phyloP scores from a whole-genome alignment of 805 yeast species.

The Yarrowia deformans region DNA sequence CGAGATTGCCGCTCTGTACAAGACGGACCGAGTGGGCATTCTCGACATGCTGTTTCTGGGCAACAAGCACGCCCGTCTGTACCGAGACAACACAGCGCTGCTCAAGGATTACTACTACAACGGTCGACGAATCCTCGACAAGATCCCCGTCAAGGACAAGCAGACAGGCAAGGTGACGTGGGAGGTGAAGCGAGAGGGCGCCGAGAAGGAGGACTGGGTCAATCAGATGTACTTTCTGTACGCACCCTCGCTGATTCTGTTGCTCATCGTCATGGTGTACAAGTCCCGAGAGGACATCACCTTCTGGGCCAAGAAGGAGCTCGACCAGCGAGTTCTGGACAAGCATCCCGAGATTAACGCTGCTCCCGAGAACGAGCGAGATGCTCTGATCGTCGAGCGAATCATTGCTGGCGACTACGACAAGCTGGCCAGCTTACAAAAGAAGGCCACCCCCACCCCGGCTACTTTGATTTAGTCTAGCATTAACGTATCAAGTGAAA shows the following conservation, averaged over 20 bases:
- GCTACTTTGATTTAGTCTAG: constrained; percentile 47
- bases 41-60: constrained; percentile 58
- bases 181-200: constrained; percentile 71
- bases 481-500: constrained; percentile 33
- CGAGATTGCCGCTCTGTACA: constrained; percentile 67
- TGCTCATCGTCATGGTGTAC: constrained; percentile 44
- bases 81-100: constrained; percentile 66
- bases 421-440: constrained; percentile 53
- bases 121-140: constrained; percentile 75
- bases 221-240: constrained; percentile 71
- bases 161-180: constrained; percentile 79
- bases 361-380: constrained; percentile 68
- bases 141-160: constrained; percentile 82
- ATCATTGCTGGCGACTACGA: constrained; percentile 87
- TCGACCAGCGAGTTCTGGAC: constrained; percentile 77
- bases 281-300: constrained; percentile 57
- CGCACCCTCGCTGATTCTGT: constrained; percentile 69
- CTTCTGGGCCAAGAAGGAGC: constrained; percentile 86
- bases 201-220: constrained; percentile 88
- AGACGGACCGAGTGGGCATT: constrained; percentile 61
- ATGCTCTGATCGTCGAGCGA: constrained; percentile 79
- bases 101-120: constrained; percentile 60
- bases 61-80: constrained; percentile 61
- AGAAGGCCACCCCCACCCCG: constrained; percentile 51
- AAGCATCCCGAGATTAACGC: constrained; percentile 63